Conservation (phyloP, 169 alveolate genomes). For the Pseudocohnilembus persalinus region DNA sequence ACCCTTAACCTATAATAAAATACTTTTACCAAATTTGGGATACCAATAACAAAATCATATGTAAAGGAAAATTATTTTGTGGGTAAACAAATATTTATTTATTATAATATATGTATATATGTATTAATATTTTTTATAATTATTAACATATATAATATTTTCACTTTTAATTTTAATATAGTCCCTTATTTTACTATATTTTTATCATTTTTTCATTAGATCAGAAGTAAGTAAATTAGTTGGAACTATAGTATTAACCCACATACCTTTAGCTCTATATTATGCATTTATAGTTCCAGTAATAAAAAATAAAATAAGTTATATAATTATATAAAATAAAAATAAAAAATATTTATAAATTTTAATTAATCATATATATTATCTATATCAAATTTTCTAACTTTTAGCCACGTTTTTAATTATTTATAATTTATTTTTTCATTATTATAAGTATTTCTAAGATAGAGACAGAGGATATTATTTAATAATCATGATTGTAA, state of each 20-base stretch:
- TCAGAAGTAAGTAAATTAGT: constrained; percentile 11
- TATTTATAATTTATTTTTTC: too few relatives aligned
- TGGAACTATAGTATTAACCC: constrained; percentile 6
- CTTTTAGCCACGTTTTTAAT: too few relatives aligned
- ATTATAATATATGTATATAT: too few relatives aligned
- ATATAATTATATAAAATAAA: neutral
- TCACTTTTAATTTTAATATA: neutral
- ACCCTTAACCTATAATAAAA: too few relatives aligned
- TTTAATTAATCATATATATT: too few relatives aligned
- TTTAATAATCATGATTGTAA: neutral
- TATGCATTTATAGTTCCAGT: constrained; percentile 22
- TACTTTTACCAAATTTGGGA: constrained; percentile 15
- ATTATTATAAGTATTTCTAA: neutral
- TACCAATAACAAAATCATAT: neutral
- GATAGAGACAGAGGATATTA: neutral
- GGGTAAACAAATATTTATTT: neutral
- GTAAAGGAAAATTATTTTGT: neutral
- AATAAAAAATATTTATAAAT: neutral
- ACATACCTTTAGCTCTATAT: constrained; percentile 5
- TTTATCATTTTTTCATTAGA: neutral
- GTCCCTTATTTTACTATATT: neutral
- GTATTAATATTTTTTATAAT: neutral
- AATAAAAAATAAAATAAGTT: neutral
- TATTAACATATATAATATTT: neutral
- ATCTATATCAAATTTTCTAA: too few relatives aligned